Conservation (phyloP, 2,329 filamentous ascomycete genomes). For the Cladosporium sp. region DNA sequence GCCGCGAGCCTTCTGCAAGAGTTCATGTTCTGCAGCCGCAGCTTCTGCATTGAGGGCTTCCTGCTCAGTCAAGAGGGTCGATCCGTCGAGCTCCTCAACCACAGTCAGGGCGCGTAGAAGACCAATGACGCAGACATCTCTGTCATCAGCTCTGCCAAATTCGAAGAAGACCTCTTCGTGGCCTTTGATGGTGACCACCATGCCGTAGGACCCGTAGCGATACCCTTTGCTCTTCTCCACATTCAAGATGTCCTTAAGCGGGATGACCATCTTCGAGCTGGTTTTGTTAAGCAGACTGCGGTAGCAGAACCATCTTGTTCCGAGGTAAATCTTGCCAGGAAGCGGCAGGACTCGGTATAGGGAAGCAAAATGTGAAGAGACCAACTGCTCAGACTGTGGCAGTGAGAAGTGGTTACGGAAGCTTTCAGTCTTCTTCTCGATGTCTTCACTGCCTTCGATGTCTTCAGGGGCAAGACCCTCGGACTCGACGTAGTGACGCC, state of each 20-base stretch:
- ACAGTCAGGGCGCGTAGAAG: conserved; percentile 76
- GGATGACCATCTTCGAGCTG: conserved; percentile 87
- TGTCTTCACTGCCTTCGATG: conserved; percentile 58
- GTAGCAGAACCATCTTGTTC: conserved; percentile 86
- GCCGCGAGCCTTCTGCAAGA: conserved; percentile 72
- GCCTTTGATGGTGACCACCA: conserved; percentile 89
- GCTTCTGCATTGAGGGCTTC: conserved; percentile 68
- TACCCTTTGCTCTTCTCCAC: conserved; percentile 95
- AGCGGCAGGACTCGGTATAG: conserved; percentile 86
- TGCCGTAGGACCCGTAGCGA: conserved; percentile 82
- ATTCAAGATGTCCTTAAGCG: conserved; percentile 88
- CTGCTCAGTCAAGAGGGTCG: conserved; percentile 66
- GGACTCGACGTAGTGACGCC: conserved; percentile 81
- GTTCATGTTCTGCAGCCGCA: conserved; percentile 47
- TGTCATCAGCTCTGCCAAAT: conserved; percentile 72
- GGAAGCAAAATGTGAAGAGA: conserved; percentile 89
- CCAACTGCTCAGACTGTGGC: conserved; percentile 77
- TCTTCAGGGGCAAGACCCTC: conserved; percentile 66
- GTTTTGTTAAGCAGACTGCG: conserved; percentile 87
- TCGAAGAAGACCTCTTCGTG: conserved; percentile 98
- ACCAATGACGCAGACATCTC: conserved; percentile 87
- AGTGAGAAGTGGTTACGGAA: conserved; percentile 90
- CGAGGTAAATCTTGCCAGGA: conserved; percentile 96
- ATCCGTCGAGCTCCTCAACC: conserved; percentile 69
- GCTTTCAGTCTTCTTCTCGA: conserved; percentile 60